A percentile compares a stretch with the other conserved stretches of the same genome.
These are phyloP conservation scores for Metroxylon sagu DNA, from an alignment of 176 grass and related monocot genomes.

Conservation along the genomic window DNA sequence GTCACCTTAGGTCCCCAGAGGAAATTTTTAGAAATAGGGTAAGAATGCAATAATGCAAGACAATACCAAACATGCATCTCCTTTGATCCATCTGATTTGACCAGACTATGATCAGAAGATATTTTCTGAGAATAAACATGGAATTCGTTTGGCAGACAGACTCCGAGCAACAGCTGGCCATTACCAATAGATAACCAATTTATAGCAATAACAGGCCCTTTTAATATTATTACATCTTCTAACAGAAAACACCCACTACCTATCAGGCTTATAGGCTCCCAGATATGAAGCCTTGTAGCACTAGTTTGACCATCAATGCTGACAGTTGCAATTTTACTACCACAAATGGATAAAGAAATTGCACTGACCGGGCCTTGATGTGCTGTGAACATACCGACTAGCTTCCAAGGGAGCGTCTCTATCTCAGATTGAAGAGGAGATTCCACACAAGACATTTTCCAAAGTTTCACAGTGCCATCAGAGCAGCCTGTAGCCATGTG, in stretches of 20 bases:
- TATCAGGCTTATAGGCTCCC: constrained; percentile 59
- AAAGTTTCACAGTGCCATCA: constrained; percentile 70
- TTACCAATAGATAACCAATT: constrained; percentile 72
- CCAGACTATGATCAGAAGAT: constrained; percentile 38
- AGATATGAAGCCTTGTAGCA: constrained; percentile 53
- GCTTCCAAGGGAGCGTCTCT: constrained; percentile 47
- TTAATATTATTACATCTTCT: constrained; percentile 52
- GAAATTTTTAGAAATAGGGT: constrained; percentile 54
- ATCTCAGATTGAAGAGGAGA: constrained; percentile 28
- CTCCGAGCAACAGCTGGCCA: constrained; percentile 66
- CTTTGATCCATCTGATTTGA: constrained; percentile 38
- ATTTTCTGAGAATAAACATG: constrained; percentile 65
- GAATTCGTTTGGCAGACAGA: constrained; percentile 63
- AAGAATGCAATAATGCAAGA: constrained; percentile 54
- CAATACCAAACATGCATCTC: constrained; percentile 61
- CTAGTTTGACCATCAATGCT: constrained; percentile 32
- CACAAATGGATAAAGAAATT: constrained; percentile 58
- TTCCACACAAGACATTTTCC: constrained; percentile 45
- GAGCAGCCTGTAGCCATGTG: constrained; percentile 78
- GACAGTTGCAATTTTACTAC: constrained; percentile 60
- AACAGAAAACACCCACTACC: constrained; percentile 60
- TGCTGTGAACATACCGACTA: constrained; percentile 61
- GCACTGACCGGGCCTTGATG: constrained; percentile 42
- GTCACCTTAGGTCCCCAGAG: constrained; percentile 78
- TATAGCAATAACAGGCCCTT: constrained; percentile 56